phyloP scores from a whole-genome alignment of 345 rosid genomes.

The Brassica juncea region DNA sequence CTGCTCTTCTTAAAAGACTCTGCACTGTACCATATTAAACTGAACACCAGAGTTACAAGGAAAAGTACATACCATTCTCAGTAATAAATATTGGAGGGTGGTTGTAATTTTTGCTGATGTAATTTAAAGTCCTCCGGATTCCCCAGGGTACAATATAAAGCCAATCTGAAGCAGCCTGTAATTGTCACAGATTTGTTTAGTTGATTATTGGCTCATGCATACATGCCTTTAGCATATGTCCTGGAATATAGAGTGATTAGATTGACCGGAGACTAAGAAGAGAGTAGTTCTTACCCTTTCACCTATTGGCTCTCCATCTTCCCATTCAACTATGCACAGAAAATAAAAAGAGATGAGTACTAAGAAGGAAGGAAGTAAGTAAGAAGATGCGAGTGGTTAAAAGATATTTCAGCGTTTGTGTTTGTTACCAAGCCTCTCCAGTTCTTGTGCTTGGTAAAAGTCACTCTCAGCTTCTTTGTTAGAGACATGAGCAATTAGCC shows the following conservation, averaged over 20 bases:
- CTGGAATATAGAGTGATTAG: conserved; percentile 11
- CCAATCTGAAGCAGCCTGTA: conserved; percentile 95
- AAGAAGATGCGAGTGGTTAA: not conserved
- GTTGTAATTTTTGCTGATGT: conserved; percentile 61
- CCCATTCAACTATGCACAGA: conserved; percentile 59
- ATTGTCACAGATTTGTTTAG: conserved; percentile 29
- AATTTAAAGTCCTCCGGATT: conserved; percentile 67
- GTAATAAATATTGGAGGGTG: conserved; percentile 67
- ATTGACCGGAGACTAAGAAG: conserved; percentile 1
- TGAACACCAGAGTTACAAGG: not conserved
- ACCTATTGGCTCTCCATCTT: conserved; percentile 78
- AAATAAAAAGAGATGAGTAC: conserved; percentile 23
- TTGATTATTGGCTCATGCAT: conserved; percentile 8
- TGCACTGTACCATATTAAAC: conserved; percentile 14
- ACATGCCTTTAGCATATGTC: not conserved
- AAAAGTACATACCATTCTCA: conserved; percentile 64
- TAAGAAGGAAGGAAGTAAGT: not conserved
- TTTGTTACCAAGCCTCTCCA: conserved; percentile 64
- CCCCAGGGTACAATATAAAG: conserved; percentile 94
- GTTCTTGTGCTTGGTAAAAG: conserved; percentile 61
- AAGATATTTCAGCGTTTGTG: not conserved
- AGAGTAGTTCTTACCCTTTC: conserved; percentile 55
- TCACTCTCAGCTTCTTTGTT: conserved; percentile 47
- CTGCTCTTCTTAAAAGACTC: not conserved
- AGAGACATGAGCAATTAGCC: conserved; percentile 62